Conservation (phyloP, 257 asterid species). For the Hygrophila difformis region DNA sequence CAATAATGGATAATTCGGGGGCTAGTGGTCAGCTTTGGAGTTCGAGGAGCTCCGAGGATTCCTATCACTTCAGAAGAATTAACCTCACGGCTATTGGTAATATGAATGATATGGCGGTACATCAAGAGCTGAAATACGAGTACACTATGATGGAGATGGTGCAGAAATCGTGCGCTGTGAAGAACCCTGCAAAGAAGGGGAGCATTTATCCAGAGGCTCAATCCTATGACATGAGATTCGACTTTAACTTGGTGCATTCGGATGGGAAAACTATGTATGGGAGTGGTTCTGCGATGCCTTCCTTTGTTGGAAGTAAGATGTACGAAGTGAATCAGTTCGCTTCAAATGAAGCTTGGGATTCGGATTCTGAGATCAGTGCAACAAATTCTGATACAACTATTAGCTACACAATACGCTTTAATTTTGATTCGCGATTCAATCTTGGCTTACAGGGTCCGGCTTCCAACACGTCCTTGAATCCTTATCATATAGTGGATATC, state of each 20-base stretch:
- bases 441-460: background rate
- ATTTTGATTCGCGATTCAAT: too few relatives aligned
- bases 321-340: background rate
- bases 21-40: conserved; percentile 48
- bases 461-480: conserved; percentile 13
- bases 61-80: conserved; percentile 31
- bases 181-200: conserved; percentile 18
- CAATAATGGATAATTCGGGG: conserved; percentile 22
- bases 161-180: conserved; percentile 18
- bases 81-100: too few relatives aligned
- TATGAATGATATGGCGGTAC: conserved; percentile 13
- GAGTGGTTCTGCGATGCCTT: conserved; percentile 44
- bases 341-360: too few relatives aligned
- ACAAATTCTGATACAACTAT: conserved; percentile 27
- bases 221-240: conserved; percentile 47
- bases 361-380: too few relatives aligned
- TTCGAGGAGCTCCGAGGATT: conserved; percentile 26
- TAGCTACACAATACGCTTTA: conserved; percentile 42
- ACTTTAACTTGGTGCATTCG: conserved; percentile 22
- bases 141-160: conserved; percentile 38
- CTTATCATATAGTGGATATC: conserved; percentile 21
- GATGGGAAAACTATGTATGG: conserved; percentile 24
- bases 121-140: conserved; percentile 14
- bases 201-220: conserved; percentile 26
- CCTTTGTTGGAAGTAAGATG: conserved; percentile 28